Base-by-base conservation (phyloP, 805 yeast genomes). In the Candida lessepsii region DNA sequence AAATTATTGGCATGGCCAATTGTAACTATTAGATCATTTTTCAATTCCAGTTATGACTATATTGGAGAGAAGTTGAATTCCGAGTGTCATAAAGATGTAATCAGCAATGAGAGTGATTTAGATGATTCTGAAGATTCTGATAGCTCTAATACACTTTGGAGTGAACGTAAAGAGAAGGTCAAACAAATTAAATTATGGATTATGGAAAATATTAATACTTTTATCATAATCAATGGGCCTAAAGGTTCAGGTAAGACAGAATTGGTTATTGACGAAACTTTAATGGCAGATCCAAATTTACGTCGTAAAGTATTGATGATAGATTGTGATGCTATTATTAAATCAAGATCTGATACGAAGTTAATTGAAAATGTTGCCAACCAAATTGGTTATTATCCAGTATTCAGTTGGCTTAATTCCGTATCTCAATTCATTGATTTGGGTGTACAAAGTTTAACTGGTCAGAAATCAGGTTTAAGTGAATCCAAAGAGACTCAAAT, bases 211-310 rank as follows among this genome's bases (percentile, higher is more conserved):
- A 80, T 81, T n/a, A 83, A 85, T 57, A 87, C 97, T 1, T 93
- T 89, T 56, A 89, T 91, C 18, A 79, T 93, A 3, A 81, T 93
- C 2, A 78, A 82, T 46, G 99, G 99, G 9, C 98, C 99, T 4
- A 75, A 87, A 48, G 99, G 99, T 4, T 81, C 95, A n/a, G 99
- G 98, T 16, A 91, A 93, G 53, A 76, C 81, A 44, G 91, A 81
- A 44, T 65, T 88, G 44, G 89, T 91, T 4, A 63, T 83, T 55
- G 80, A 80, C 31, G 79, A 82, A 52, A 81, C 84, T 1, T 67
- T 87, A 32, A 64, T 70, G 35, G 78, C 71, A 20, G 76, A 89
- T 37, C 69, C 71, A 1, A 41, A 51, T 3, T 49, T 61, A 17
- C 51, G 45, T 17, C 48, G 53, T 13, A 81, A 83, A 45, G 75